Evolutionary conservation across 2,329 filamentous ascomycete species (phyloP), one percentile per base, ranked within the genome.

Genomic region (Exophiala lecanii-corni): DNA sequence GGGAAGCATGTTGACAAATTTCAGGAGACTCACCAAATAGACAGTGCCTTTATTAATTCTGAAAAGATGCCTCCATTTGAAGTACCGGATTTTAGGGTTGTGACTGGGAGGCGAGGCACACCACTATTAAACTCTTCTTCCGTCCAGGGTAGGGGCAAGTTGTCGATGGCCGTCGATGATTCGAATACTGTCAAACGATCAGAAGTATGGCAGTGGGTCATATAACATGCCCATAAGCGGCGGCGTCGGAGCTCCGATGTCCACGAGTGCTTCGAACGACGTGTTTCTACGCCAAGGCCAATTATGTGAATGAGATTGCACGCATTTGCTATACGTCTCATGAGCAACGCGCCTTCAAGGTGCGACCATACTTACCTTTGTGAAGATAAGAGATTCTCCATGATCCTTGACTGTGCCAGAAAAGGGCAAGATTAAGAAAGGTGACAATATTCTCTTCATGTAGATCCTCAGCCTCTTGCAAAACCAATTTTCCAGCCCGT

Each of bases 331-430:
- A 21, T 6, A 15, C 31, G 13, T 9, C 7, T 31, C 6, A 19
- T 31, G 16, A 40, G 25, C 9, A 28, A 15, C 3, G 4, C n/a
- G 25, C 10, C 21, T 12, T 26, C 10, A 17, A 16, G 9, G 19
- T 16, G 26, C 3, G 13, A 15, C 10, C 16, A 9, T 21, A 16
- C 7, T 18, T 31, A 45, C 43, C 43, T 45, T 45, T 45, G 19
- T 45, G 25, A 5, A 45, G 23, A 19, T 41, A 32, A 13, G 18
- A 19, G 12, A 45, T 5, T 31, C 38, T 41, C 44, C 44, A 47
- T 3, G 40, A 43, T n/a, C 44, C 44, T 20, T 47, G 44, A 15
- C 26, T 28, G 25, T 48, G 41, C 45, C 45, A 48, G 41, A 48
- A 48, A 6, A 38, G 28, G 17, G 6, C 32, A 28, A 48, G 19